These are phyloP conservation scores for Tephrocybe rancida DNA, from an alignment of 768 basidiomycete genomes.

Conservation along the genomic window DNA sequence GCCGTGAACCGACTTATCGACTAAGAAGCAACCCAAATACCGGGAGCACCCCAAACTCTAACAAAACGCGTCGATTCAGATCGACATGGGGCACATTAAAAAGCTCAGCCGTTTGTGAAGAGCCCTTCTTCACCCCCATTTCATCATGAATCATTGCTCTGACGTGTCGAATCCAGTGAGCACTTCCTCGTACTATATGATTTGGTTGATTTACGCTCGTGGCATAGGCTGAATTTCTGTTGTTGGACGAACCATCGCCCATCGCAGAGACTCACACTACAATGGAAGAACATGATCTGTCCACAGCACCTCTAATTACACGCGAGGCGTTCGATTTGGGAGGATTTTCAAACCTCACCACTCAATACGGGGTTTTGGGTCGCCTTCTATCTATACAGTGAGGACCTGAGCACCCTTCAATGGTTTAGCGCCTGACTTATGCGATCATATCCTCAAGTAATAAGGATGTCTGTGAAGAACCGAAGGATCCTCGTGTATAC, in stretches of 20 bases:
- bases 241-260: slow-evolving; percentile 8
- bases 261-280: background rate
- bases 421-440: background rate
- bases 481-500: slow-evolving; percentile 56
- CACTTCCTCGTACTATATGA: background rate
- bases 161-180: background rate
- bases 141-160: background rate
- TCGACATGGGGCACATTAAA: background rate
- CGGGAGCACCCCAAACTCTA: background rate
- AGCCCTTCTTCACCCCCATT: background rate
- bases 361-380: slow-evolving; percentile 70
- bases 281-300: slow-evolving; percentile 33
- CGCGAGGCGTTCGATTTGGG: slow-evolving; percentile 46
- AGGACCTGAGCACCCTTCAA: slow-evolving; percentile 11
- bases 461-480: slow-evolving; percentile 22
- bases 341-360: slow-evolving; percentile 29
- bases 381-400: slow-evolving; percentile 48
- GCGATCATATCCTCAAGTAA: slow-evolving; percentile 26
- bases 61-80: background rate
- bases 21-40: background rate
- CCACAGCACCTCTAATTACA: slow-evolving; percentile 54
- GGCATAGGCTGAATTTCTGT: slow-evolving; percentile 14
- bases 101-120: background rate
- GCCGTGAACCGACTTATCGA: background rate
- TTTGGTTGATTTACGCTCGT: background rate